phyloP scores from a whole-genome alignment of 805 yeast species.

The Isabelozyma pseudorhagii region DNA sequence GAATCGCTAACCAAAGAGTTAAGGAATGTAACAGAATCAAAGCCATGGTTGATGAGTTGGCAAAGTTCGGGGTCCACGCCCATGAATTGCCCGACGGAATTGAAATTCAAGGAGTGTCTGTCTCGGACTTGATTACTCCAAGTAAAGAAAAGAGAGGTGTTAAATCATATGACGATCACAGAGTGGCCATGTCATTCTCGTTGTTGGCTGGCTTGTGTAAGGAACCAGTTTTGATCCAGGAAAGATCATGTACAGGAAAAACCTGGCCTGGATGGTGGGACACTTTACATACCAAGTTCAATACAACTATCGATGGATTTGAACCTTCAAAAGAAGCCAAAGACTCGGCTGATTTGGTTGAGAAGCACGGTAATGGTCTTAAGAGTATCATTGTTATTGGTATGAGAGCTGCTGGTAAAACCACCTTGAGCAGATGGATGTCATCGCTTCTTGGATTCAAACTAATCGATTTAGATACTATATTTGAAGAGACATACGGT shows the following conservation, averaged over 20 bases:
- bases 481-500: constrained; percentile 55
- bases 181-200: constrained; percentile 97
- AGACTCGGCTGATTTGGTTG: constrained; percentile 13
- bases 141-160: constrained; percentile 51
- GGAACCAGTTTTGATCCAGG: constrained; percentile 69
- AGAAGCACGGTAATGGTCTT: constrained; percentile 33
- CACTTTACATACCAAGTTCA: constrained; percentile 65
- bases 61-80: constrained; percentile 85
- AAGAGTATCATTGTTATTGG: constrained; percentile 80
- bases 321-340: constrained; percentile 41
- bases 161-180: constrained; percentile 87
- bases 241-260: constrained; percentile 90
- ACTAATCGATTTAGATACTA: constrained; percentile 72
- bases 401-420: constrained; percentile 97
- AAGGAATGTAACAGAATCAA: constrained; percentile 95
- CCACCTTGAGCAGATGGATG: constrained; percentile 79
- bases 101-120: constrained; percentile 68
- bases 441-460: constrained; percentile 65
- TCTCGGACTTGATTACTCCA: constrained; percentile 54
- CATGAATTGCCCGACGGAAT: constrained; percentile 91
- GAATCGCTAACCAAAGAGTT: constrained; percentile 97
- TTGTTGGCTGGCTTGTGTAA: constrained; percentile 72
- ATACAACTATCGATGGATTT: constrained; percentile 66
- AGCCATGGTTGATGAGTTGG: constrained; percentile 88
- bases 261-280: constrained; percentile 99